Evolutionary conservation across 495 filamentous ascomycete species (phyloP).

Genomic region (Xanthoparmelia taractica): DNA sequence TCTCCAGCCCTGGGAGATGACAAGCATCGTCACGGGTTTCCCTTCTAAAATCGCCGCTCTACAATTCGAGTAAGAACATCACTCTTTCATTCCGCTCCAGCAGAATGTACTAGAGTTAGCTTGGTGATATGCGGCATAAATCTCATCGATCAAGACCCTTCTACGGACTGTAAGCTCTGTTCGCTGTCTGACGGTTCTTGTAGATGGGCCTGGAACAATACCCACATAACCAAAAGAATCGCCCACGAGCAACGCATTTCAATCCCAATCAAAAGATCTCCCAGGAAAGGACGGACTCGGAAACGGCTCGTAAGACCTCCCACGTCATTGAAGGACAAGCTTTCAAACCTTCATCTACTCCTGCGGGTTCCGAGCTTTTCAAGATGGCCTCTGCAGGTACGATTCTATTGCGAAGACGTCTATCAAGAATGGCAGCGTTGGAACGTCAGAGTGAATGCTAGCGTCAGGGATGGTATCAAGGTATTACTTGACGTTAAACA

Average conservation of each 20-base stretch:
- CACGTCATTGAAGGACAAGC: slow-evolving; percentile 50
- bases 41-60: slow-evolving; percentile 76
- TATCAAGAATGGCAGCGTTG: slow-evolving; percentile 58
- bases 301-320: slow-evolving; percentile 43
- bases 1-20: slow-evolving; percentile 91
- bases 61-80: slow-evolving; percentile 77
- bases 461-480: slow-evolving; percentile 43
- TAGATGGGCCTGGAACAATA: slow-evolving; percentile 91
- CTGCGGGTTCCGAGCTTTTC: slow-evolving; percentile 68
- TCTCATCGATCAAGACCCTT: neutral
- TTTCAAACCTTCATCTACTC: slow-evolving; percentile 72
- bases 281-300: slow-evolving; percentile 15
- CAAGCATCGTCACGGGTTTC: slow-evolving; percentile 79
- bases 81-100: neutral
- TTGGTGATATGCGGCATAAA: neutral
- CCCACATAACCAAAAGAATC: slow-evolving; percentile 67
- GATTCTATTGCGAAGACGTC: slow-evolving; percentile 70
- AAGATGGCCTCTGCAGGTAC: slow-evolving; percentile 71
- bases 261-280: slow-evolving; percentile 29
- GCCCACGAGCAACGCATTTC: slow-evolving; percentile 47
- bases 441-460: slow-evolving; percentile 42
- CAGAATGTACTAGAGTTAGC: neutral
- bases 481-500: slow-evolving; percentile 49
- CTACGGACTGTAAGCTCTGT: slow-evolving; percentile 11
- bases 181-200: slow-evolving; percentile 6